These are phyloP conservation scores for Cymbopogon citratus DNA, from an alignment of 176 grass and related monocot species.

Conservation along the genomic window DNA sequence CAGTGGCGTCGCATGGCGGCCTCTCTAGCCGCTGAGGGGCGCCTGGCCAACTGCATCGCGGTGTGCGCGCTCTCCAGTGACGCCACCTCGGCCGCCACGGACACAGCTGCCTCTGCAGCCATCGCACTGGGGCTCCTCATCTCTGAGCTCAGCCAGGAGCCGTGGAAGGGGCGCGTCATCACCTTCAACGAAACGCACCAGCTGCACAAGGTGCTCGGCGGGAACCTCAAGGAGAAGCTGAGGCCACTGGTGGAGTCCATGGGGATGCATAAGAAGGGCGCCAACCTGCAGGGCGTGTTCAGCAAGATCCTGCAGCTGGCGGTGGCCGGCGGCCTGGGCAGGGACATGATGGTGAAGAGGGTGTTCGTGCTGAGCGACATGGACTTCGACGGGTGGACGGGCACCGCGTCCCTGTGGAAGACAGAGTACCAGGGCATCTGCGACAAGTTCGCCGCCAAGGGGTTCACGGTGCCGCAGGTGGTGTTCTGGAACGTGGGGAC, in stretches of 20 bases:
- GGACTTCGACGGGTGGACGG: constrained; percentile 41
- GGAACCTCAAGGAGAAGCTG: constrained; percentile 46
- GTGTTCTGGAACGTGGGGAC: constrained; percentile 76
- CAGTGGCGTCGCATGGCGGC: neutral
- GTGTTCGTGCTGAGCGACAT: constrained; percentile 80
- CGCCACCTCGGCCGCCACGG: neutral
- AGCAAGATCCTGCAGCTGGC: constrained; percentile 40
- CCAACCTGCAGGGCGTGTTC: constrained; percentile 57
- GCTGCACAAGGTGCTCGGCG: constrained; percentile 46
- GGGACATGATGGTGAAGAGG: constrained; percentile 58
- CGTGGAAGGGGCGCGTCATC: constrained; percentile 60
- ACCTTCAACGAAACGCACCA: constrained; percentile 44
- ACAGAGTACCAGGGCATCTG: constrained; percentile 55
- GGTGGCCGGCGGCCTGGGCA: constrained; percentile 33
- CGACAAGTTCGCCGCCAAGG: constrained; percentile 24
- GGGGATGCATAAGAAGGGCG: constrained; percentile 22
- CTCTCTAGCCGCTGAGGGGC: constrained; percentile 19
- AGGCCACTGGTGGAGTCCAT: constrained; percentile 30
- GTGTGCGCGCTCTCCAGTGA: constrained; percentile 53
- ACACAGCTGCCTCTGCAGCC: constrained; percentile 30
- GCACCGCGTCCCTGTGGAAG: constrained; percentile 10
- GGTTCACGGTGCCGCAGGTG: constrained; percentile 52
- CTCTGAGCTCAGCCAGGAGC: constrained; percentile 59
- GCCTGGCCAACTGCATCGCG: constrained; percentile 55
- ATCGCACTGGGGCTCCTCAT: constrained; percentile 63